Percentiles rank a stretch among this genome's conserved stretches.
Evolutionary conservation across 768 basidiomycete genomes (phyloP).

Genomic region (Pulveroboletus sp.): DNA sequence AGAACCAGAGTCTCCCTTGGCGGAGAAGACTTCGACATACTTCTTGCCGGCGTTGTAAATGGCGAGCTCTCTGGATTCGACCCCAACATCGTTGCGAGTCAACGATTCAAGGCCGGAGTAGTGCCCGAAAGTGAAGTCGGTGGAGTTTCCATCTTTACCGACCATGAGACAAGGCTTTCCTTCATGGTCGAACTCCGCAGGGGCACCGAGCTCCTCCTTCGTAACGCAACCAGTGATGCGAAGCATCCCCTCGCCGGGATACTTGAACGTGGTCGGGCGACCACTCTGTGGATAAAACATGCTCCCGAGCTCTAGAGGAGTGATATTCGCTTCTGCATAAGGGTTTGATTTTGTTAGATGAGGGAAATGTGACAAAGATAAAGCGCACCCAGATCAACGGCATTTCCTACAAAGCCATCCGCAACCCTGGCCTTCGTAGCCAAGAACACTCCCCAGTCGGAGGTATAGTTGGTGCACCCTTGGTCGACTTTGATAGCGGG

Average conservation of each 20-base stretch:
- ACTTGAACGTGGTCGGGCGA: not conserved
- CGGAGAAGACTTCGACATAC: not conserved
- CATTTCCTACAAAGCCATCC: conserved; percentile 28
- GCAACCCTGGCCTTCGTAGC: conserved; percentile 23
- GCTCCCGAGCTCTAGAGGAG: not conserved
- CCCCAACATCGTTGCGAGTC: not conserved
- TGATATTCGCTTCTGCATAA: conserved; percentile 21
- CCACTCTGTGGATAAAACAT: not conserved
- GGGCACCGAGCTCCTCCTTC: not conserved
- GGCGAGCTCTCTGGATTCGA: not conserved
- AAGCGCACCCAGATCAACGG: conserved; percentile 31
- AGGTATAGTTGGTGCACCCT: conserved; percentile 19
- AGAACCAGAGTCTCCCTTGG: not conserved
- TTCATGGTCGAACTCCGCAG: not conserved
- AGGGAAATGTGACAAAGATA: conserved; percentile 18
- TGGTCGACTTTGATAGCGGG: conserved; percentile 27
- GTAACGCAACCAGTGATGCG: not conserved
- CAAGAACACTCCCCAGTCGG: conserved; percentile 24
- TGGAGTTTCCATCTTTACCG: not conserved
- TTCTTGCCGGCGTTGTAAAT: not conserved
- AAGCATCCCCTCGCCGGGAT: not conserved
- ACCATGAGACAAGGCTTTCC: not conserved
- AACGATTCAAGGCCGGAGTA: not conserved
- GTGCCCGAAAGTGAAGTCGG: not conserved
- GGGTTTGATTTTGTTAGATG: conserved; percentile 22